Percentiles rank a stretch among this genome's conserved stretches.
Conservation (phyloP, 2,329 filamentous ascomycete species). For the Aspergillus sp. region DNA sequence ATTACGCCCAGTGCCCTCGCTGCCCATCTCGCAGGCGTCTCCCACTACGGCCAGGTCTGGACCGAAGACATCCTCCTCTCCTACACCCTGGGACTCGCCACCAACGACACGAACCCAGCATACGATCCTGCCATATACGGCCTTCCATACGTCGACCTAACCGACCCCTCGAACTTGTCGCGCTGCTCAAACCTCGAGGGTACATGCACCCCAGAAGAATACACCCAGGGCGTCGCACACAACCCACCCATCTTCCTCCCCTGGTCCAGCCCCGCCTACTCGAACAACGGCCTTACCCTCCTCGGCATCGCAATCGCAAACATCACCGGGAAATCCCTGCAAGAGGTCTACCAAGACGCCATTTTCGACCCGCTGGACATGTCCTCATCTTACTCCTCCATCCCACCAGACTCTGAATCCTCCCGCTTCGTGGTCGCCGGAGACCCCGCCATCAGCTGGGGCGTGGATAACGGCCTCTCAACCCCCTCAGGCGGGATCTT, state of each 20-base stretch:
- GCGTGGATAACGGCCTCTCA: conserved; percentile 17
- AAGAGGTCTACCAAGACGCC: conserved; percentile 44
- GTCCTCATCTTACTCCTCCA: conserved; percentile 44
- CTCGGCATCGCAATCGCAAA: conserved; percentile 53
- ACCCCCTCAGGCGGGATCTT: conserved; percentile 27
- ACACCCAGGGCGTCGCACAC: neutral
- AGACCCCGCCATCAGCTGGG: neutral
- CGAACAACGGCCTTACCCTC: conserved; percentile 49
- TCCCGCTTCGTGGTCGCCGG: conserved; percentile 26
- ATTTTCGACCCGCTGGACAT: conserved; percentile 52
- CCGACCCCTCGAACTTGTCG: conserved; percentile 15
- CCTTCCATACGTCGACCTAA: conserved; percentile 36
- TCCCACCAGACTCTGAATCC: conserved; percentile 28
- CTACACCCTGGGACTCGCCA: neutral
- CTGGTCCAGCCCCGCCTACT: conserved; percentile 54
- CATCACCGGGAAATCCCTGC: conserved; percentile 47
- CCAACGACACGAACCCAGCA: conserved; percentile 30
- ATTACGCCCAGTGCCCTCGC: conserved; percentile 54
- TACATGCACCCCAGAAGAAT: neutral
- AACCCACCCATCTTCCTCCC: conserved; percentile 48
- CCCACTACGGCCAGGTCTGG: conserved; percentile 21
- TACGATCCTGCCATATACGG: conserved; percentile 29
- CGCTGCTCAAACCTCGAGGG: conserved; percentile 17
- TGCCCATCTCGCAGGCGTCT: conserved; percentile 52
- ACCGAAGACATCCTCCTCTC: neutral